These are phyloP conservation scores for Grosmannia penicillata DNA, from an alignment of 2,329 filamentous ascomycete species.

Conservation along the genomic window DNA sequence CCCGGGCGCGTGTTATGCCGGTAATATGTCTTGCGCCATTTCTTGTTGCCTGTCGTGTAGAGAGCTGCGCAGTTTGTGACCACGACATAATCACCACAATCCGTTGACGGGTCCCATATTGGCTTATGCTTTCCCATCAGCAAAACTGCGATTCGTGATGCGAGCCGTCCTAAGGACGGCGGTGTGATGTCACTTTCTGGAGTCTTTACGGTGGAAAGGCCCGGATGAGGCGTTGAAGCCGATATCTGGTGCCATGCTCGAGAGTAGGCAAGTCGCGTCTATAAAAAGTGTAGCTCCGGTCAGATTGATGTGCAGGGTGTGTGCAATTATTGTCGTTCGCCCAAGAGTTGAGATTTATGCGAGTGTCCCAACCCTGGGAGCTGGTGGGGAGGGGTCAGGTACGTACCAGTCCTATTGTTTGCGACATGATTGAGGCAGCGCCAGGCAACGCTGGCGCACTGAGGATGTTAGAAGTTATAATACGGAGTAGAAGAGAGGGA, in stretches of 20 bases:
- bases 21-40: conserved; percentile 90
- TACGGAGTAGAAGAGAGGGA: too few relatives aligned
- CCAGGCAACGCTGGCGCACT: neutral
- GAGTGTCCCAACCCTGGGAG: too few relatives aligned
- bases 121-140: conserved; percentile 99
- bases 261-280: conserved; percentile 95
- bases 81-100: conserved; percentile 98
- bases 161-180: conserved; percentile 78
- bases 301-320: neutral
- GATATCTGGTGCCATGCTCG: conserved; percentile 84
- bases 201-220: conserved; percentile 38
- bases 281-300: neutral
- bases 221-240: conserved; percentile 51
- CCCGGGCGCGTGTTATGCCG: conserved; percentile 85
- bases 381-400: neutral
- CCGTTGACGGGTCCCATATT: conserved; percentile 90
- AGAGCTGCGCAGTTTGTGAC: conserved; percentile 79
- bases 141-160: conserved; percentile 69
- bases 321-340: neutral
- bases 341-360: too few relatives aligned
- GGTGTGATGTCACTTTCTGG: conserved; percentile 37
- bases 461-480: neutral
- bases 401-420: conserved; percentile 60
- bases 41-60: conserved; percentile 82
- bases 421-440: conserved; percentile 45